phyloP scores from a whole-genome alignment of 306 rosid genomes.

The Begonia masoniana region DNA sequence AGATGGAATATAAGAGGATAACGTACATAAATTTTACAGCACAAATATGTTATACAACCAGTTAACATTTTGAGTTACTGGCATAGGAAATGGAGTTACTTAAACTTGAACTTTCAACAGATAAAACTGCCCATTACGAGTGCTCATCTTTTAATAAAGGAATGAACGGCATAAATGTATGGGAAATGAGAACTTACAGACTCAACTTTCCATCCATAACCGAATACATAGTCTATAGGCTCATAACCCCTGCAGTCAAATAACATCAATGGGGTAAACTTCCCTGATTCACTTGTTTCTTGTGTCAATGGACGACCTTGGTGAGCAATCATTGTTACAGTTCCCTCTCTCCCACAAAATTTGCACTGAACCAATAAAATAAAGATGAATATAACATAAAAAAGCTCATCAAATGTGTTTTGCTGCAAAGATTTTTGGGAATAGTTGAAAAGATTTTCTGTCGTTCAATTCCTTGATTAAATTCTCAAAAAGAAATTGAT shows the following conservation, averaged over 20 bases:
- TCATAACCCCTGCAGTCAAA: conserved; percentile 84
- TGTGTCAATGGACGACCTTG: conserved; percentile 51
- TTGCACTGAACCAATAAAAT: conserved; percentile 52
- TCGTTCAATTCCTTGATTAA: no score
- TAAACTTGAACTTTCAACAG: background rate
- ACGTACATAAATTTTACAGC: background rate
- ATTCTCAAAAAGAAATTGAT: no score
- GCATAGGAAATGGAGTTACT: background rate
- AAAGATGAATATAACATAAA: conserved; percentile 8
- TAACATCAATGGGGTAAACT: conserved; percentile 53
- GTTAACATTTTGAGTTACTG: no score
- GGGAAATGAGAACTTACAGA: conserved; percentile 48
- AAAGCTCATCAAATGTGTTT: no score
- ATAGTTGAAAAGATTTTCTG: background rate
- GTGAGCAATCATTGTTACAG: conserved; percentile 61
- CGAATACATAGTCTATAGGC: conserved; percentile 44
- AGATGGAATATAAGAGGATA: background rate
- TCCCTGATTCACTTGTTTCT: conserved; percentile 43
- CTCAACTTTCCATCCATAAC: conserved; percentile 64
- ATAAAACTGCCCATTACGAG: background rate
- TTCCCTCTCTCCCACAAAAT: conserved; percentile 83
- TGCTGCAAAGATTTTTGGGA: no score
- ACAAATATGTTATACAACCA: background rate
- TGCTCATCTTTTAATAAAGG: background rate
- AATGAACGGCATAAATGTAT: background rate